These are phyloP conservation scores for Debaryomyces nepalensis DNA, from an alignment of 1,139 yeast genomes.

Conservation along the genomic window DNA sequence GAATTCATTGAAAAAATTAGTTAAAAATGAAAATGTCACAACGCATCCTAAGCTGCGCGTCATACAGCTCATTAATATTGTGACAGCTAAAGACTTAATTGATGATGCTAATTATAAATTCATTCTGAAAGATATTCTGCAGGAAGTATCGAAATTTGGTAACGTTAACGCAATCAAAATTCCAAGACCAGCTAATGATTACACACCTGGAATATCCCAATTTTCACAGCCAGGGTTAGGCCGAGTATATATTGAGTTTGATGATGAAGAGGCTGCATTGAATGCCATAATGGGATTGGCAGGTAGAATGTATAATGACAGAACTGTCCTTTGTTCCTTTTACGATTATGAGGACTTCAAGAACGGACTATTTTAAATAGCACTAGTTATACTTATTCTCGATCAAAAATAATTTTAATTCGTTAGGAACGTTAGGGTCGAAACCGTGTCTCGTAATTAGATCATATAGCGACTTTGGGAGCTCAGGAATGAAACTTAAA, in stretches of 20 bases:
- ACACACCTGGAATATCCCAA: slow-evolving; percentile 47
- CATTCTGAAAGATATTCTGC: slow-evolving; percentile 54
- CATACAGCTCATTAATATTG: slow-evolving; percentile 66
- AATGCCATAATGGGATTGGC: slow-evolving; percentile 65
- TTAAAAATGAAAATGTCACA: slow-evolving; percentile 38
- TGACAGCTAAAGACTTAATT: slow-evolving; percentile 65
- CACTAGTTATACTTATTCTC: slow-evolving; percentile 16
- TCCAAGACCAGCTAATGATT: slow-evolving; percentile 67
- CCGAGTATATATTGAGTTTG: slow-evolving; percentile 70
- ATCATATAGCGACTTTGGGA: slow-evolving; percentile 72
- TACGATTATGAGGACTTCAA: slow-evolving; percentile 62
- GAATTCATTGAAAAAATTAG: slow-evolving; percentile 36
- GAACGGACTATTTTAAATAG: slow-evolving; percentile 26
- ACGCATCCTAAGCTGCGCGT: slow-evolving; percentile 56
- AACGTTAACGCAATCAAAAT: slow-evolving; percentile 58
- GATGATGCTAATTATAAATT: slow-evolving; percentile 55
- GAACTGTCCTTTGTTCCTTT: slow-evolving; percentile 71
- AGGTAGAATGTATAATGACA: slow-evolving; percentile 70
- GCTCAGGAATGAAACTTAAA: slow-evolving; percentile 76
- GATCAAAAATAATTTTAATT: slow-evolving; percentile 33
- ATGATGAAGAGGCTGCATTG: slow-evolving; percentile 53
- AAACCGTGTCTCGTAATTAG: slow-evolving; percentile 73
- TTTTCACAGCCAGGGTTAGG: slow-evolving; percentile 67
- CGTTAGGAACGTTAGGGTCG: slow-evolving; percentile 54
- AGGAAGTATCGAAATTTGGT: slow-evolving; percentile 60